phyloP scores from a whole-genome alignment of 169 alveolate species.

The Plasmodium cynomolgi region DNA sequence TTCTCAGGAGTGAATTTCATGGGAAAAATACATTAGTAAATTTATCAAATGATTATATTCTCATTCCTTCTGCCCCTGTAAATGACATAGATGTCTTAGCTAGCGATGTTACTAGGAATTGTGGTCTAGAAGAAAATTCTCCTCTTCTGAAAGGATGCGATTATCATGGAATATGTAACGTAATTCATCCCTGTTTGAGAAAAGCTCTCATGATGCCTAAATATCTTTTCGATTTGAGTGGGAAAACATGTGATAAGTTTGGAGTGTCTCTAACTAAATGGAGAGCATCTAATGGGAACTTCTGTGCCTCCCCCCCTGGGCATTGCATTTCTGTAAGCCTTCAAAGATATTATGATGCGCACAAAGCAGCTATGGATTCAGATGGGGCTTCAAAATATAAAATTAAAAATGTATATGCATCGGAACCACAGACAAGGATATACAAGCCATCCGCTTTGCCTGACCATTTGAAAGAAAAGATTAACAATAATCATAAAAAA shows the following conservation, averaged over 20 bases:
- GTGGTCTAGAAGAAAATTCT: slow-evolving; percentile 37
- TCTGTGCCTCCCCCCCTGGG: slow-evolving; percentile 24
- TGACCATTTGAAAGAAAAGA: slow-evolving; percentile 40
- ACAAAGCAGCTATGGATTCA: slow-evolving; percentile 11
- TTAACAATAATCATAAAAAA: background rate
- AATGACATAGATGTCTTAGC: slow-evolving; percentile 28
- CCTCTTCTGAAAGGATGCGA: slow-evolving; percentile 60
- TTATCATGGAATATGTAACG: slow-evolving; percentile 18
- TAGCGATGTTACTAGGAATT: slow-evolving; percentile 52
- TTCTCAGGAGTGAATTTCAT: slow-evolving; percentile 57
- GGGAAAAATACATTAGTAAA: slow-evolving; percentile 57
- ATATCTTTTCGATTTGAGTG: slow-evolving; percentile 70
- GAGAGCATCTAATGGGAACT: slow-evolving; percentile 50
- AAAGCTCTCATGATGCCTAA: slow-evolving; percentile 69
- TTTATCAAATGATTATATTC: slow-evolving; percentile 58
- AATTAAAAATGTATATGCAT: slow-evolving; percentile 53
- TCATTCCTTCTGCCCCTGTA: slow-evolving; percentile 68
- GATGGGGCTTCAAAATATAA: slow-evolving; percentile 52
- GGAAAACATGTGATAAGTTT: slow-evolving; percentile 62
- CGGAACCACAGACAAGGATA: slow-evolving; percentile 68
- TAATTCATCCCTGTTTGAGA: slow-evolving; percentile 63
- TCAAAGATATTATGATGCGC: slow-evolving; percentile 26
- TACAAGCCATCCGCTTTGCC: slow-evolving; percentile 17
- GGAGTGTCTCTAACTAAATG: slow-evolving; percentile 66
- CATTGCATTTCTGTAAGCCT: slow-evolving; percentile 48